Evolutionary conservation across 306 rosid species (phyloP).

Genomic region (Quercus variabilis): DNA sequence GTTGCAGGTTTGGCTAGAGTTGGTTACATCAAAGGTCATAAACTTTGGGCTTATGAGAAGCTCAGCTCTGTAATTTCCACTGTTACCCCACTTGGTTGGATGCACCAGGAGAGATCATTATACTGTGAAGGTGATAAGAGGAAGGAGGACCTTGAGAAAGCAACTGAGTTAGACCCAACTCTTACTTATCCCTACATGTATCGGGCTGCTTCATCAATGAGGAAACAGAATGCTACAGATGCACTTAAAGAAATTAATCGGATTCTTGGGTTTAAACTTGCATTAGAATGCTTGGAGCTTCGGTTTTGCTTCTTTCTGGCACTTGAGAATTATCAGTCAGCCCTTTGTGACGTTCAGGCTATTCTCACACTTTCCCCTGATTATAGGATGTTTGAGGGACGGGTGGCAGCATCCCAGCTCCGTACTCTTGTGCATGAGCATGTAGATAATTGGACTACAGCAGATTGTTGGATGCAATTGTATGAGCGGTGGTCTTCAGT

Average conservation of each 20-base stretch:
- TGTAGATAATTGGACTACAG: slow-evolving; percentile 85
- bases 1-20: slow-evolving; percentile 74
- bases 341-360: slow-evolving; percentile 84
- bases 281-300: slow-evolving; percentile 86
- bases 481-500: slow-evolving; percentile 94
- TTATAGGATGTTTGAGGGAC: slow-evolving; percentile 86
- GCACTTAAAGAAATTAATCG: slow-evolving; percentile 76
- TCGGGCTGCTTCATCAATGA: slow-evolving; percentile 75
- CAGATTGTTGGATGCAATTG: slow-evolving; percentile 86
- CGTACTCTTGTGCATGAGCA: slow-evolving; percentile 84
- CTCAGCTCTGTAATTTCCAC: slow-evolving; percentile 64
- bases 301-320: slow-evolving; percentile 77
- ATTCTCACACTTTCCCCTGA: slow-evolving; percentile 76
- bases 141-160: slow-evolving; percentile 85
- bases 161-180: slow-evolving; percentile 81
- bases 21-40: slow-evolving; percentile 54
- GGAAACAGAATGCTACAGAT: slow-evolving; percentile 56
- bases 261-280: slow-evolving; percentile 84
- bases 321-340: slow-evolving; percentile 78
- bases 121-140: slow-evolving; percentile 65
- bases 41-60: slow-evolving; percentile 60
- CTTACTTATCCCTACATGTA: slow-evolving; percentile 86
- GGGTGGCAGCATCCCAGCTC: slow-evolving; percentile 81
- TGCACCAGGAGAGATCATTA: slow-evolving; percentile 87
- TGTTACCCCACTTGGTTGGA: slow-evolving; percentile 70